Evolutionary conservation across 805 yeast species (phyloP).

Genomic region (Schizosaccharomyces japonicus): DNA sequence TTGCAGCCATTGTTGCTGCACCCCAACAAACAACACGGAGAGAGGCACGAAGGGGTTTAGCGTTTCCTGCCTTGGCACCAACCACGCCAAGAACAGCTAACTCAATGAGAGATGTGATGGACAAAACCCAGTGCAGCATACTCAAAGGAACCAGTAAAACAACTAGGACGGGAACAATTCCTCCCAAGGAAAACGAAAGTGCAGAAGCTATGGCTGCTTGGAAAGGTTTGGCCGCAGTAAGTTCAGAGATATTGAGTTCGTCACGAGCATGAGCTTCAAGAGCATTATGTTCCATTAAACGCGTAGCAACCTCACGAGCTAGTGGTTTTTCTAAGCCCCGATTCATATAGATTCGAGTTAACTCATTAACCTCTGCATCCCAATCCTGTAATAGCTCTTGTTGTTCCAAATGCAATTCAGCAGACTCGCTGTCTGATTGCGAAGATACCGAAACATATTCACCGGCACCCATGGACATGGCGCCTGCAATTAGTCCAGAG

Average conservation of each 20-base stretch:
- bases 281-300: background rate
- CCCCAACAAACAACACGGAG: background rate
- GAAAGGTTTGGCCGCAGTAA: background rate
- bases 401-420: background rate
- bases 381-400: background rate
- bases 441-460: conserved; percentile 2
- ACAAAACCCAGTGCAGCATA: background rate
- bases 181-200: background rate
- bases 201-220: background rate
- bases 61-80: background rate
- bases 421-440: background rate
- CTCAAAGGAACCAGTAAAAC: background rate
- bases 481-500: background rate
- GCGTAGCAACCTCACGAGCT: background rate
- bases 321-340: background rate
- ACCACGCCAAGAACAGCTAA: background rate
- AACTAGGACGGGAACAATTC: background rate
- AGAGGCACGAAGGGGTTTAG: background rate
- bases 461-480: background rate
- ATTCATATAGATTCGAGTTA: background rate
- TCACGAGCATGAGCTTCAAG: conserved; percentile 1
- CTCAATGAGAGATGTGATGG: background rate
- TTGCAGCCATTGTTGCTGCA: background rate
- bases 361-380: conserved; percentile 1
- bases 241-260: background rate